Evolutionary conservation across 2,329 filamentous ascomycete genomes (phyloP), one percentile per base, ranked within the genome.

Genomic region (Cephalotrichum gorgonifer): DNA sequence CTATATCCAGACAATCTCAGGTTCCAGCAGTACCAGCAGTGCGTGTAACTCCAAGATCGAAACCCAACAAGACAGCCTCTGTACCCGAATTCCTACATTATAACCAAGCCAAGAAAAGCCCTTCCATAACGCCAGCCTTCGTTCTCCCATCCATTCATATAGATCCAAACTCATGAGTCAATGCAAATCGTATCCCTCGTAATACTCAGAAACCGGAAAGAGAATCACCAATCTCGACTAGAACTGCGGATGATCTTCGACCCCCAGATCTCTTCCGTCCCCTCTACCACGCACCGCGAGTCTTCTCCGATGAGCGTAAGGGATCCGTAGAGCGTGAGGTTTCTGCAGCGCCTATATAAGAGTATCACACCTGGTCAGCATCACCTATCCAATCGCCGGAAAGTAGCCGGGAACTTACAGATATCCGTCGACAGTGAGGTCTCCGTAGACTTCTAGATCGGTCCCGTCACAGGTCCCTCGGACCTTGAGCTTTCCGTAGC

Each of bases 381-480:
- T 17, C 17, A 20, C 11, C 35, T 39, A n/a, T 22, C n/a, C 12
- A 22, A 20, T 39, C 35, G 17, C 22, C 11, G 17, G 22, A 39
- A 9, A 39, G 35, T 9, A 4, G n/a, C n/a, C 17, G 22, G 33
- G 25, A 25, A 62, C 62, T 55, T 53, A 73, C 71, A 74, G 52
- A 50, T 64, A 67, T 45, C 72, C 72, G 9, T 67, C 65, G 51
- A 74, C 66, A 39, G 58, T 67, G 39, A 73, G 57, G 45, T 69
- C 69, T 7, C 72, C 72, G 56, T 71, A 75, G 12, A 75, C 68
- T 51, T 74, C 70, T 17, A 75, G 56, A 26, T 69, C 66, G 3
- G 62, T 58, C 11, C 64, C 69, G 35, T 73, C 64, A 6, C 72
- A 58, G 23, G 61, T 66, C 6, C 72, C 72, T 11, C 62, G 60